Percentiles rank a stretch among this genome's conserved stretches.
Conservation (phyloP, 495 filamentous ascomycete genomes). For the Sporormia fimetaria region DNA sequence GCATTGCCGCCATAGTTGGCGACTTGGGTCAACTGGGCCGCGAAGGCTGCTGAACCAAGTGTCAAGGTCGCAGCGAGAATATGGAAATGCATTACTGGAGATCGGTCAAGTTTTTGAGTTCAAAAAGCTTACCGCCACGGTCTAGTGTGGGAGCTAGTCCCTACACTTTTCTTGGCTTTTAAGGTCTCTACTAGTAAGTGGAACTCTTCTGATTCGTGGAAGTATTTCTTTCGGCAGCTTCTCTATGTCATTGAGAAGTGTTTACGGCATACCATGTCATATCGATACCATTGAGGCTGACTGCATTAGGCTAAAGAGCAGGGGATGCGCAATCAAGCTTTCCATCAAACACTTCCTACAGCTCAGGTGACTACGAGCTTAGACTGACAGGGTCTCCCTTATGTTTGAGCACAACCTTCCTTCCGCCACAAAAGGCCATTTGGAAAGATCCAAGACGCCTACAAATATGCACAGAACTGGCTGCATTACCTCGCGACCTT, state of each 20-base stretch:
- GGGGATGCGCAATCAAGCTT: slow-evolving; percentile 14
- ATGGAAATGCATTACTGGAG: slow-evolving; percentile 12
- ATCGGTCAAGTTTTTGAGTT: too few relatives aligned
- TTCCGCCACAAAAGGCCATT: too few relatives aligned
- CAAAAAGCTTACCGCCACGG: too few relatives aligned
- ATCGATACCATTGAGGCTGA: too few relatives aligned
- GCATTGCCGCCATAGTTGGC: slow-evolving; percentile 15
- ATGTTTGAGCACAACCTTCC: too few relatives aligned
- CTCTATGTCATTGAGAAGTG: too few relatives aligned
- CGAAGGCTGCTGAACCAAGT: slow-evolving; percentile 7
- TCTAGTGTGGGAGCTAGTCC: not conserved
- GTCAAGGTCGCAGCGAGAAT: slow-evolving; percentile 9
- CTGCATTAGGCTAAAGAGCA: slow-evolving; percentile 14
- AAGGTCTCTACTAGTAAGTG: not conserved
- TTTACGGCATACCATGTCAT: too few relatives aligned
- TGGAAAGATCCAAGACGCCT: too few relatives aligned
- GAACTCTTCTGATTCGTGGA: slow-evolving; percentile 9
- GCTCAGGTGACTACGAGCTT: too few relatives aligned
- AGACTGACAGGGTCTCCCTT: too few relatives aligned
- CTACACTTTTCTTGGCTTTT: slow-evolving; percentile 4
- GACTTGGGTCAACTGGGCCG: slow-evolving; percentile 20
- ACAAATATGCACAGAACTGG: too few relatives aligned
- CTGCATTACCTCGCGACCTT: too few relatives aligned
- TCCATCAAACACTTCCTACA: slow-evolving; percentile 14
- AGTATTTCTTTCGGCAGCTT: not conserved